A percentile compares a stretch with the other conserved stretches of the same genome.
Evolutionary conservation across 148 eudicot species (phyloP).

Genomic region (Pharnaceum exiguum): DNA sequence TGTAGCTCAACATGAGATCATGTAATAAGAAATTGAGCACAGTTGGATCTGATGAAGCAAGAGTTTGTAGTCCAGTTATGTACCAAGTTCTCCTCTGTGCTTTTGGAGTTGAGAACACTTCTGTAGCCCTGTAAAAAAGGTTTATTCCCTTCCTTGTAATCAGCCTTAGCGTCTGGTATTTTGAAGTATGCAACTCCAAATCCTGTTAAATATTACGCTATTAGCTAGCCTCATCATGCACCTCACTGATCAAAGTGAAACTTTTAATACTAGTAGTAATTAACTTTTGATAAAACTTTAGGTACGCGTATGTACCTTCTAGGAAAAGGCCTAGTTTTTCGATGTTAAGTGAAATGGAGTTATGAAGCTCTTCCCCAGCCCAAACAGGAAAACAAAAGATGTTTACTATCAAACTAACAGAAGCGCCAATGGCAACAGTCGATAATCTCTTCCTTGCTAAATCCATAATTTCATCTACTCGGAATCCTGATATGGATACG

Average conservation of each 20-base stretch:
- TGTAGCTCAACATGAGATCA: background rate
- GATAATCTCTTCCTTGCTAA: slow-evolving; percentile 47
- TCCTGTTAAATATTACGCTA: slow-evolving; percentile 23
- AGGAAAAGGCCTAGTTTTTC: slow-evolving; percentile 44
- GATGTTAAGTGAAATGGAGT: slow-evolving; percentile 36
- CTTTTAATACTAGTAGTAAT: background rate
- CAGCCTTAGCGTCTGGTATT: background rate
- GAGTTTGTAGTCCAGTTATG: no score
- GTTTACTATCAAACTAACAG: slow-evolving; percentile 34
- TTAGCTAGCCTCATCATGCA: background rate
- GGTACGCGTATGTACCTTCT: slow-evolving; percentile 39
- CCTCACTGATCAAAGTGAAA: background rate
- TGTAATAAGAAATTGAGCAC: background rate
- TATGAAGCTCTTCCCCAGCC: slow-evolving; percentile 74
- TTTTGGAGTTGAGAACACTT: slow-evolving; percentile 39
- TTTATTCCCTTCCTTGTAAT: slow-evolving; percentile 12
- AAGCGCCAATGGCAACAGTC: slow-evolving; percentile 48
- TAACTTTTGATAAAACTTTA: background rate
- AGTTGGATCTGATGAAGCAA: no score
- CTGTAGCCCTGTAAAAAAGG: slow-evolving; percentile 24
- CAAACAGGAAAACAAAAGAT: slow-evolving; percentile 55
- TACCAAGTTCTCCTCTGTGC: slow-evolving; percentile 40
- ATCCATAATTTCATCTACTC: slow-evolving; percentile 33
- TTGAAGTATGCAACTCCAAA: slow-evolving; percentile 33
- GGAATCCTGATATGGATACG: slow-evolving; percentile 52